Evolutionary conservation across 306 rosid genomes (phyloP).

Genomic region (Dicorynia guianensis): DNA sequence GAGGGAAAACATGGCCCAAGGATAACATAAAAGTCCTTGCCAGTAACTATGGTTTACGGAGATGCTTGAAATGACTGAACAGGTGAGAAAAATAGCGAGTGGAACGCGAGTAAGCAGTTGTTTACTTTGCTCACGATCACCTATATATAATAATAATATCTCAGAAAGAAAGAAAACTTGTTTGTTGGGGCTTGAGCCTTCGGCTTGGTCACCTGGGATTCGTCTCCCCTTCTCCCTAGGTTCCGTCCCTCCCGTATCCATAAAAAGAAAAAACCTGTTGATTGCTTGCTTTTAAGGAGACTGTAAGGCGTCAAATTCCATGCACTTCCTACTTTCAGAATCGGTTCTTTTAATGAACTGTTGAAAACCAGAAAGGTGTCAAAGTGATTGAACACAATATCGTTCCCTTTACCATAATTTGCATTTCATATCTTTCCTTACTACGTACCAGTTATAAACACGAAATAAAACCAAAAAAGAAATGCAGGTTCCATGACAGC

Average conservation of each 20-base stretch:
- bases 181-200: too few species aligned
- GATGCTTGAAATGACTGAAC: too few species aligned
- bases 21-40: conserved; percentile 6
- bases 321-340: background rate
- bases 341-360: background rate
- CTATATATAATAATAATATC: background rate
- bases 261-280: background rate
- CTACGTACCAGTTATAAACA: conserved; percentile 13
- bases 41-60: background rate
- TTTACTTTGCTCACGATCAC: too few species aligned
- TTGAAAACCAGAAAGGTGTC: too few species aligned
- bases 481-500: conserved; percentile 21
- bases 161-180: background rate
- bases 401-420: background rate
- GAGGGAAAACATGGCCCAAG: conserved; percentile 12
- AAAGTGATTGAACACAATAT: too few species aligned
- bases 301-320: background rate
- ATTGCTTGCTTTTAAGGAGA: background rate
- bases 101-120: background rate
- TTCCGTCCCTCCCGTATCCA: too few species aligned
- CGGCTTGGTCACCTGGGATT: too few species aligned
- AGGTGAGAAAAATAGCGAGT: too few species aligned
- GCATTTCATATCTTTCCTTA: conserved; percentile 26
- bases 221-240: too few species aligned
- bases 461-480: background rate